Base-by-base conservation (phyloP, 257 asterid species). In the Ilex asprella region DNA sequence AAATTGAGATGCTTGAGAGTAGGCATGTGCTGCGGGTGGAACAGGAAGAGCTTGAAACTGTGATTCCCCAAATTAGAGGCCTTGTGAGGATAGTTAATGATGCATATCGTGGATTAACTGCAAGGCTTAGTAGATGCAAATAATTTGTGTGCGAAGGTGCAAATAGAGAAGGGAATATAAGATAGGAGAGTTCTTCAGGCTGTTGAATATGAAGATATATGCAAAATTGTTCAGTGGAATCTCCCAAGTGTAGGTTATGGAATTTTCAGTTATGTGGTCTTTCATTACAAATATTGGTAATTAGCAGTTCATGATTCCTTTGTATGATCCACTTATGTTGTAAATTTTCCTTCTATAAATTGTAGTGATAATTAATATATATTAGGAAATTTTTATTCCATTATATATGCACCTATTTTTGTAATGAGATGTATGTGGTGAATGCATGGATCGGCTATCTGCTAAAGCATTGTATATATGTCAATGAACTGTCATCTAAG, bases 41-140 rank as follows among this genome's bases (percentile, higher is more conserved):
- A 81, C 97, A 92, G 71, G 91, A 71, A 70, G 99, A 92, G 81
- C 88, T 92, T 46, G 97, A 92, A 84, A 92, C 97, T 0, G 99
- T 92, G 73, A 79, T 86, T 64, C 97, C 99, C 6, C 99, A 92
- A 81, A 86, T 86, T 43, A 96, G 98, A 4, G 96, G 95, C 14
- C 88, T 82, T 69, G 93, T 91, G 60, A 86, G 69, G 80, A 84
- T 91, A 44, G 94, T 88, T 52, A 91, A 91, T 47, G 98, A 96
- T 74, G 96, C 95, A 0, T 91, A 88, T 67, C 90, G 95, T 8
- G 96, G 92, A 54, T 84, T 85, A 69, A 75, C 70, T 65, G 96
- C 94, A 0, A 85, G 79, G 79, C 65, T 89, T 80, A 0, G 78
- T 89, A 41, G 82, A 89, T 76, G 66, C 88, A 9, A 81, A 78